A percentile compares a stretch with the other conserved stretches of the same genome.
Evolutionary conservation across 495 filamentous ascomycete species (phyloP).

Genomic region (Bombardia bombarda): DNA sequence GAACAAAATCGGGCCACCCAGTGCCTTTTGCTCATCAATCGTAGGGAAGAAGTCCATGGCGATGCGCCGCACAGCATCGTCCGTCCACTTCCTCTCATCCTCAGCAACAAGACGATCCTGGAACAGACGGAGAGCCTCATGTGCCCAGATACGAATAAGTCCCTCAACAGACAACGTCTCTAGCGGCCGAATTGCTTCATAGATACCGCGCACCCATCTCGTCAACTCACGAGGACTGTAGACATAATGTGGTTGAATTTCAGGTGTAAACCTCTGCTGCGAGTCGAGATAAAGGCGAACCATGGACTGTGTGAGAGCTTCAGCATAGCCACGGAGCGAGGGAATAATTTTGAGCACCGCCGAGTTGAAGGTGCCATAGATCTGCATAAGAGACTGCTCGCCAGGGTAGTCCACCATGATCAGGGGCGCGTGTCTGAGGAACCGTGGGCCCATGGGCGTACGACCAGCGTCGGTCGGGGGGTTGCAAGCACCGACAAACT

Average conservation of each 20-base stretch:
- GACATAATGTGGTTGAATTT: conserved; percentile 97
- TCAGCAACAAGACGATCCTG: conserved; percentile 91
- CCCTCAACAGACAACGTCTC: conserved; percentile 84
- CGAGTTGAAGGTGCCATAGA: conserved; percentile 97
- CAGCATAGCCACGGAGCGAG: conserved; percentile 87
- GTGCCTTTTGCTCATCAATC: conserved; percentile 77
- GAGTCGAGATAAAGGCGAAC: conserved; percentile 93
- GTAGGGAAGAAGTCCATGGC: conserved; percentile 88
- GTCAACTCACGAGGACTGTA: conserved; percentile 98
- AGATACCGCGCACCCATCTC: conserved; percentile 92
- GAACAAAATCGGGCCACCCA: conserved; percentile 92
- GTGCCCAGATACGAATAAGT: conserved; percentile 93
- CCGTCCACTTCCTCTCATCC: conserved; percentile 92
- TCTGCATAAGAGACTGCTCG: conserved; percentile 86
- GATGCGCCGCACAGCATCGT: conserved; percentile 72
- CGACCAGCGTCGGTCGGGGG: conserved; percentile 97
- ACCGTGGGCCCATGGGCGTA: conserved; percentile 86
- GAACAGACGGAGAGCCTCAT: conserved; percentile 92
- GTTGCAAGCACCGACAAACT: conserved; percentile 98
- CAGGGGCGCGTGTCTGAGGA: conserved; percentile 88
- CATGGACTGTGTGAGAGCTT: conserved; percentile 94
- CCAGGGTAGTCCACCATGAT: conserved; percentile 99
- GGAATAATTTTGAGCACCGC: conserved; percentile 96
- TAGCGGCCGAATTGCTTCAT: conserved; percentile 89
- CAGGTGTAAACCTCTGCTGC: conserved; percentile 83